phyloP scores from a whole-genome alignment of 768 basidiomycete species.

The Mycena amicta region DNA sequence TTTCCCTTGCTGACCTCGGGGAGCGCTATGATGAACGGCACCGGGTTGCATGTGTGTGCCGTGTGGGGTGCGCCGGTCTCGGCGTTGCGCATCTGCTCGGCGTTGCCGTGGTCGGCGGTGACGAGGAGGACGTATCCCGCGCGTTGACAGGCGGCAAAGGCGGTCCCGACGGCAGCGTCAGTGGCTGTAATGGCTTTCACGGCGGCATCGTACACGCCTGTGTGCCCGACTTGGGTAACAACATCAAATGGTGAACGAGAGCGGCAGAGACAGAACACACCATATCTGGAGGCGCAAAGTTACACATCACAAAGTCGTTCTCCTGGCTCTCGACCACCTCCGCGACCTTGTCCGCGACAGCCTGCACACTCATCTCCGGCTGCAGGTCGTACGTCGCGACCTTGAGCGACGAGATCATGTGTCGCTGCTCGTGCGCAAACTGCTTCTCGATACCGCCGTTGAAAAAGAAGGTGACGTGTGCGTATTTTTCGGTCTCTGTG shows the following conservation, averaged over 20 bases:
- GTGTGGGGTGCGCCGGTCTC: conserved; percentile 88
- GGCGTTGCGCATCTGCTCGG: conserved; percentile 89
- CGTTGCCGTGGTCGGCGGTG: conserved; percentile 95
- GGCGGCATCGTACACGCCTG: conserved; percentile 88
- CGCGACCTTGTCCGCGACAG: conserved; percentile 91
- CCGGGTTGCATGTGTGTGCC: conserved; percentile 87
- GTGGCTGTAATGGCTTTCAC: conserved; percentile 87
- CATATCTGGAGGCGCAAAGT: conserved; percentile 98
- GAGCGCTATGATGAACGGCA: conserved; percentile 78
- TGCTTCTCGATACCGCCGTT: conserved; percentile 96
- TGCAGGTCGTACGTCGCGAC: conserved; percentile 93
- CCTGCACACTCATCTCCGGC: conserved; percentile 87
- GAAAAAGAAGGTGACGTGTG: conserved; percentile 98
- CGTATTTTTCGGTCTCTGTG: conserved; percentile 94
- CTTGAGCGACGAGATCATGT: conserved; percentile 90
- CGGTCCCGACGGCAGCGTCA: conserved; percentile 84
- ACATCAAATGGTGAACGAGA: too few relatives aligned
- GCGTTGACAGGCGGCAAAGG: conserved; percentile 82
- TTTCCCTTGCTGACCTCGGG: conserved; percentile 58
- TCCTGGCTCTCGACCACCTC: conserved; percentile 70
- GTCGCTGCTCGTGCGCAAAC: conserved; percentile 78
- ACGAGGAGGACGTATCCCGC: conserved; percentile 86
- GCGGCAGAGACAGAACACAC: too few relatives aligned
- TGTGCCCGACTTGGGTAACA: too few relatives aligned
- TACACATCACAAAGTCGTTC: conserved; percentile 95